Evolutionary conservation across 2,329 filamentous ascomycete species (phyloP).

Genomic region (Helotiales sp.): DNA sequence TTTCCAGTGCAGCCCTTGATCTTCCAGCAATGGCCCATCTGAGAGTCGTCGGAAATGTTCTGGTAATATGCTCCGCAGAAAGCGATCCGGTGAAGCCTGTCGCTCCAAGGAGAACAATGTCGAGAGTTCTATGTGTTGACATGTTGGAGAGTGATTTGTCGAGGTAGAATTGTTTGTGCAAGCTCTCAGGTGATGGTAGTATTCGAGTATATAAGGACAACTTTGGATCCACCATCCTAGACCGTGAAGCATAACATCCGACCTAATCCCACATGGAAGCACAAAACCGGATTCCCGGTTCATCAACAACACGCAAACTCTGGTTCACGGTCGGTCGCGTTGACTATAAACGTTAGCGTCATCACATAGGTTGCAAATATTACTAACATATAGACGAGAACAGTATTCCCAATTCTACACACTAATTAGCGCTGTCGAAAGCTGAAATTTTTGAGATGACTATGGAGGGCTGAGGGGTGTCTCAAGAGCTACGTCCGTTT

Average conservation of each 20-base stretch:
- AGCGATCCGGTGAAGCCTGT: constrained; percentile 67
- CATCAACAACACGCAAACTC: constrained; percentile 4
- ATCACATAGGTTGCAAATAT: background rate
- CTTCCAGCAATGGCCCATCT: constrained; percentile 69
- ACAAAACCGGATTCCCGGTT: background rate
- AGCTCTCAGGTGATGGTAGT: no score
- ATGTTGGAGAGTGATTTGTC: background rate
- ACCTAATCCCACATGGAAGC: background rate
- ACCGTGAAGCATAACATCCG: background rate
- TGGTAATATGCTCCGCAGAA: constrained; percentile 60
- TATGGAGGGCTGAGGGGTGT: no score
- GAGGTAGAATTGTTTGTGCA: background rate
- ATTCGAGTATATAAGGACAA: background rate
- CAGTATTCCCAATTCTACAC: constrained; percentile 43
- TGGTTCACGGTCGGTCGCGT: constrained; percentile 6
- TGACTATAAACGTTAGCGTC: constrained; percentile 5
- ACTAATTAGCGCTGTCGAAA: no score
- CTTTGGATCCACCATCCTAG: background rate
- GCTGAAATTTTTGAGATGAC: no score
- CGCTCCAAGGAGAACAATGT: constrained; percentile 63
- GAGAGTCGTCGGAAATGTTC: constrained; percentile 57
- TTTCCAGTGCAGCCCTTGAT: constrained; percentile 49
- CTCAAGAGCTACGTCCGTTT: no score
- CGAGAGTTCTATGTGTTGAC: constrained; percentile 44
- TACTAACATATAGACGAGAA: constrained; percentile 39